Base-by-base conservation (phyloP, 225 moss, liverwort and hornwort species). In the Polytrichum formosum region DNA sequence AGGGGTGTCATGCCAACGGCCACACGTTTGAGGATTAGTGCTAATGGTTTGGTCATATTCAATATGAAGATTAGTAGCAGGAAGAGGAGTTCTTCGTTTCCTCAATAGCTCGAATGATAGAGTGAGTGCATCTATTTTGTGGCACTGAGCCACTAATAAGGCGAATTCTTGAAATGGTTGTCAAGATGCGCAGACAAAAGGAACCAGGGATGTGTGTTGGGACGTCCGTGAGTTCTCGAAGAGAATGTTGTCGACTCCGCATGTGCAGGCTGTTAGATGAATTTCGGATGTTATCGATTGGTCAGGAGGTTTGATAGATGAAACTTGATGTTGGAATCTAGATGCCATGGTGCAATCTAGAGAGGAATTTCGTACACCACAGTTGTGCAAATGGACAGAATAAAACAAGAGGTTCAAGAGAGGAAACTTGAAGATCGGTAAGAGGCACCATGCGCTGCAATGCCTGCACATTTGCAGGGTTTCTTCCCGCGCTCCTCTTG, bases 371-470 rank as follows among this genome's bases (percentile, higher is more conserved):
- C 54, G 53, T 31, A 46, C 56, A 72, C 28, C 60, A 25, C 74
- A 72, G 54, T 68, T 26, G 65, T 73, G 67, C 81, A 81, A 74
- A 84, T 81, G 87, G 87, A 81, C 78, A 77, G 78, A 60, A 77
- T 79, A 78, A 78, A 69, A 65, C 67, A 70, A 76, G 72, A 72
- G 70, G 67, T 70, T 74, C 76, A 81, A 76, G 79, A 64, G 74
- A 72, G 61, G 79, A 70, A 70, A 74, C 69, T 74, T 79, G 76
- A 72, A 83, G 78, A 81, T 65, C 81, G 84, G 84, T 87, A 81
- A 87, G 74, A 79, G 83, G 59, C 87, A 87, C 74, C 81, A 87
- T 87, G 87, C 81, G 81, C 72, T 81, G 83, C 83, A 81, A 84
- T 87, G 87, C 81, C 79, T 87, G 81, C 81, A 76, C 69, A 74